phyloP scores from a whole-genome alignment of 176 grass and related monocot genomes.

The Zoysia pacifica region DNA sequence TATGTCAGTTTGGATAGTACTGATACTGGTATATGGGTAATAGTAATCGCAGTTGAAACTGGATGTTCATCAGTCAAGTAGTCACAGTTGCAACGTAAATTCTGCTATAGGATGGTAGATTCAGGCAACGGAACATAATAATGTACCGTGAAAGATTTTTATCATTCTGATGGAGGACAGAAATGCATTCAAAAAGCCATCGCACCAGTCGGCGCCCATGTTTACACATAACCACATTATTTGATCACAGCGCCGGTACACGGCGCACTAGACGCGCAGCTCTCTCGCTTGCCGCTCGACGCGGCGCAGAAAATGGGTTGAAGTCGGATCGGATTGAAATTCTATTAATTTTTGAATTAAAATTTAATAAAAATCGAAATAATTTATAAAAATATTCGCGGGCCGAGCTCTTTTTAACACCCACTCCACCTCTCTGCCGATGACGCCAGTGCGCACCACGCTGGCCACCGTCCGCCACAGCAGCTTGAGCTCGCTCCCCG shows the following conservation, averaged over 20 bases:
- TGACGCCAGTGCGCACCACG: constrained; percentile 61
- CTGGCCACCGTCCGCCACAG: constrained; percentile 64
- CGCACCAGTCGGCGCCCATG: background rate
- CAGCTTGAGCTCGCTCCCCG: constrained; percentile 60
- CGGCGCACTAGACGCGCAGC: background rate
- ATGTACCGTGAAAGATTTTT: too few relatives aligned
- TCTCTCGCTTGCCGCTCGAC: constrained; percentile 34
- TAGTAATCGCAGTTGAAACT: too few relatives aligned
- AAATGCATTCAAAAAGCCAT: constrained; percentile 8
- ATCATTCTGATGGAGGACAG: background rate
- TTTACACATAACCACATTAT: background rate
- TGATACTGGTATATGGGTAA: too few relatives aligned
- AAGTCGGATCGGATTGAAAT: too few relatives aligned
- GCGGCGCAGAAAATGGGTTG: constrained; percentile 27
- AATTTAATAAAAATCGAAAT: too few relatives aligned
- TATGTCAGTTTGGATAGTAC: too few relatives aligned
- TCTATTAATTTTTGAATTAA: too few relatives aligned
- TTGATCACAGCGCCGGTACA: background rate
- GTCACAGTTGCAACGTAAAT: too few relatives aligned
- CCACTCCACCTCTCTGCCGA: constrained; percentile 73
- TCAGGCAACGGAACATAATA: too few relatives aligned
- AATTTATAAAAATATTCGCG: too few relatives aligned
- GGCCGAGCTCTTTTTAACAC: background rate
- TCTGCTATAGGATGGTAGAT: too few relatives aligned
- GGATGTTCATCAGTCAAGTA: too few relatives aligned